Evolutionary conservation across 208 protist species (phyloP).

Genomic region (Leishmania martiniquensis): DNA sequence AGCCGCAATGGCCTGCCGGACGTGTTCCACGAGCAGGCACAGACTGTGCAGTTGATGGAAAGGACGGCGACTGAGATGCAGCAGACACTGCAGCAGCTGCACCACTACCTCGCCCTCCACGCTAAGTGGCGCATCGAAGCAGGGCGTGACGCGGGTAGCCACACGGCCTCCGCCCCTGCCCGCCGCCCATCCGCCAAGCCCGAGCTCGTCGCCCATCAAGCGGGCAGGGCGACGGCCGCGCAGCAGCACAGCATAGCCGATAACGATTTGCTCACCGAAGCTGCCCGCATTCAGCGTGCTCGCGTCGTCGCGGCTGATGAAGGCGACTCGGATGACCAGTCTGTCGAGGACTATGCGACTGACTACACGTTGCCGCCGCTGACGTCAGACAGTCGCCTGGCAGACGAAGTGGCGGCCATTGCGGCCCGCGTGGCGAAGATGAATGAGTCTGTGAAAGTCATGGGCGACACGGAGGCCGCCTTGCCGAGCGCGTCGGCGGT

Average conservation of each 20-base stretch:
- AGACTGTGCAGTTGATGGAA: slow-evolving; percentile 32
- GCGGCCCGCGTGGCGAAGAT: slow-evolving; percentile 32
- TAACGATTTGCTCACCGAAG: slow-evolving; percentile 31
- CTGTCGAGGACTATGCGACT: slow-evolving; percentile 65
- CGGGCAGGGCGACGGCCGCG: not conserved
- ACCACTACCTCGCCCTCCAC: not conserved
- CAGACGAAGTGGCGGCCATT: slow-evolving; percentile 38
- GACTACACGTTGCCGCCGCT: slow-evolving; percentile 25
- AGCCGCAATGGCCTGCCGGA: slow-evolving; percentile 45
- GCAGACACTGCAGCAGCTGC: not conserved
- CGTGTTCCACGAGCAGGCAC: slow-evolving; percentile 56
- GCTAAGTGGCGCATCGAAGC: slow-evolving; percentile 8
- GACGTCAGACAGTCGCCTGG: slow-evolving; percentile 20
- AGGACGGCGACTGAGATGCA: slow-evolving; percentile 26
- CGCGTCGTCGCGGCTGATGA: slow-evolving; percentile 77
- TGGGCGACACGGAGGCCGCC: slow-evolving; percentile 25
- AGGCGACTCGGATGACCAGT: slow-evolving; percentile 57
- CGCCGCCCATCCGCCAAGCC: not conserved
- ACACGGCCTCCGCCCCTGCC: not conserved
- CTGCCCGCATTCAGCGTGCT: slow-evolving; percentile 43
- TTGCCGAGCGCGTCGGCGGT: slow-evolving; percentile 29
- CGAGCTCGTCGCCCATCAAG: not conserved
- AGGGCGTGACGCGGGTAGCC: not conserved
- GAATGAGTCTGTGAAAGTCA: slow-evolving; percentile 11
- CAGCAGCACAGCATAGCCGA: slow-evolving; percentile 18